Evolutionary conservation across 2,329 filamentous ascomycete species (phyloP).

Genomic region (Aschersonia sp.): DNA sequence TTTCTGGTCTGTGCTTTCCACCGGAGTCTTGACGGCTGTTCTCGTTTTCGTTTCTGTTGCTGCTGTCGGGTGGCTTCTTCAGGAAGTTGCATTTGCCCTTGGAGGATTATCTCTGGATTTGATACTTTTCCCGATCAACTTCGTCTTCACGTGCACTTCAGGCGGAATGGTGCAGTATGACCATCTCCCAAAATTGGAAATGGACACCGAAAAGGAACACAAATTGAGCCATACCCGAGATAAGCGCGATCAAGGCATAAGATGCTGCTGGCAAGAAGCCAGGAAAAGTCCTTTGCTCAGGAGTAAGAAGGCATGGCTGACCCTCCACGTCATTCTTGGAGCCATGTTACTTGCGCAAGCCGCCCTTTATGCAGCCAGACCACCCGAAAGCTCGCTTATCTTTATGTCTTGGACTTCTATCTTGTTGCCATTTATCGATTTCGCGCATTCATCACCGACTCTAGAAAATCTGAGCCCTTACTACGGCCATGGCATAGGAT

Average conservation of each 20-base stretch:
- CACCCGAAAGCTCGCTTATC: slow-evolving; percentile 15
- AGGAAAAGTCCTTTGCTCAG: not conserved
- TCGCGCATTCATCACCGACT: slow-evolving; percentile 15
- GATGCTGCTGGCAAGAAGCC: not conserved
- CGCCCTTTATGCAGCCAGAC: slow-evolving; percentile 12
- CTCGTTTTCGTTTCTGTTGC: slow-evolving; percentile 5
- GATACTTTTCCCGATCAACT: slow-evolving; percentile 6
- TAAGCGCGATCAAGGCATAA: too few relatives aligned
- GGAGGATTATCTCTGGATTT: slow-evolving; percentile 9
- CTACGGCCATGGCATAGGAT: slow-evolving; percentile 13
- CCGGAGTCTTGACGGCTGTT: slow-evolving; percentile 10
- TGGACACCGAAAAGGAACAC: too few relatives aligned
- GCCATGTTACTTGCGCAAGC: slow-evolving; percentile 12
- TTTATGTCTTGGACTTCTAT: slow-evolving; percentile 21
- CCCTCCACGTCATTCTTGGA: slow-evolving; percentile 10
- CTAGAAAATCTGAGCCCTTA: slow-evolving; percentile 11
- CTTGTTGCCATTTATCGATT: slow-evolving; percentile 18
- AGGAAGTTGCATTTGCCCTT: slow-evolving; percentile 9
- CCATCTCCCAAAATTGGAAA: too few relatives aligned
- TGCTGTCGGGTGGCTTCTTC: slow-evolving; percentile 8
- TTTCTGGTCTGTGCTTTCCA: slow-evolving; percentile 11
- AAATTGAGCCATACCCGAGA: too few relatives aligned
- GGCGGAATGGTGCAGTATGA: not conserved
- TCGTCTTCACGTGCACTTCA: slow-evolving; percentile 1
- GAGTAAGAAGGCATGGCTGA: slow-evolving; percentile 1